Conservation (phyloP, 306 rosid species). For the Pueraria montana region DNA sequence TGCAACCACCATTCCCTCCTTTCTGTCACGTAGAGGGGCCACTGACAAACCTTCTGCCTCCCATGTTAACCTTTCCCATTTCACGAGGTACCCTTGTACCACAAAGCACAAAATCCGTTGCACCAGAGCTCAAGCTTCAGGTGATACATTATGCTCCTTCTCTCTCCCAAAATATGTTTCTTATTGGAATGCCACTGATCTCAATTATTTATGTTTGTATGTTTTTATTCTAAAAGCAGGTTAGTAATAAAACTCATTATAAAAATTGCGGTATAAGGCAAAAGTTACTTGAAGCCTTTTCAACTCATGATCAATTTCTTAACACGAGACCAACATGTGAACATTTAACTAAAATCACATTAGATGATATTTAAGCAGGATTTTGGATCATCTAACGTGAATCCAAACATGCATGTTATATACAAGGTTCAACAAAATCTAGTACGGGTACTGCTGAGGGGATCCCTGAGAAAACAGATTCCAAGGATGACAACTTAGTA, state of each 20-base stretch:
- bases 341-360: too few relatives aligned
- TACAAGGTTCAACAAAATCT: slow-evolving; percentile 60
- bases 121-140: slow-evolving; percentile 73
- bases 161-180: slow-evolving; percentile 17
- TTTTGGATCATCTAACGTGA: background rate
- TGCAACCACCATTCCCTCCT: slow-evolving; percentile 65
- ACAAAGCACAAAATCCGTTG: slow-evolving; percentile 25
- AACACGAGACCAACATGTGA: background rate
- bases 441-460: slow-evolving; percentile 54
- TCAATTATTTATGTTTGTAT: background rate
- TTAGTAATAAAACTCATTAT: background rate
- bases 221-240: background rate
- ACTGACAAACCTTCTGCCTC: slow-evolving; percentile 48
- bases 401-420: background rate
- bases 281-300: too few relatives aligned
- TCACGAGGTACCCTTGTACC: slow-evolving; percentile 49
- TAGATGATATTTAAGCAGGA: too few relatives aligned
- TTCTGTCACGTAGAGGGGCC: slow-evolving; percentile 52
- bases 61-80: slow-evolving; percentile 55
- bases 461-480: slow-evolving; percentile 54
- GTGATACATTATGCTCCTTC: slow-evolving; percentile 48
- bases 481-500: slow-evolving; percentile 77
- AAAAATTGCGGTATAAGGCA: too few relatives aligned
- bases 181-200: background rate
- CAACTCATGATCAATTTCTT: background rate